phyloP scores from a whole-genome alignment of 2,329 filamentous ascomycete genomes.

The Trematosphaeria pertusa region DNA sequence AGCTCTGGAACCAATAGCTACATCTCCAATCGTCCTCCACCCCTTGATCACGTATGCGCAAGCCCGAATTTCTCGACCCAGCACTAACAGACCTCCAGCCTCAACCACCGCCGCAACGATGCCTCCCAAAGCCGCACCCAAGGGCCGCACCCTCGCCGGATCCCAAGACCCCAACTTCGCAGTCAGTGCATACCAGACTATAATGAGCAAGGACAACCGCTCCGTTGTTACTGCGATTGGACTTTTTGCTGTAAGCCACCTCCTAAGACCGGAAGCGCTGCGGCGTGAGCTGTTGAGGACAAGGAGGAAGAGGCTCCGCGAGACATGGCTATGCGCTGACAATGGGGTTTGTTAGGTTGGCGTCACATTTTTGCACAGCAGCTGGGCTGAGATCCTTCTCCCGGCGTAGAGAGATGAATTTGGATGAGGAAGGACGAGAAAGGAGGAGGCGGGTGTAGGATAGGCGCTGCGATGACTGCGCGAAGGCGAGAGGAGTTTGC shows the following conservation, averaged over 20 bases:
- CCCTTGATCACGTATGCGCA: no score
- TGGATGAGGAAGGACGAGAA: slow-evolving; percentile 2
- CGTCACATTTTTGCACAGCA: slow-evolving; percentile 60
- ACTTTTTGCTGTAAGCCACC: slow-evolving; percentile 57
- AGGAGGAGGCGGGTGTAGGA: not conserved
- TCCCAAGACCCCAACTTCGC: slow-evolving; percentile 49
- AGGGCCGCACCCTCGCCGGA: slow-evolving; percentile 32
- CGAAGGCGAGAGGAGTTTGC: no score
- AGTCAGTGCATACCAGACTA: slow-evolving; percentile 46
- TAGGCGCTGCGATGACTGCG: not conserved
- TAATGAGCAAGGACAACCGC: slow-evolving; percentile 58
- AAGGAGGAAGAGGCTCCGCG: slow-evolving; percentile 10
- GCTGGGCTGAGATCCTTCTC: slow-evolving; percentile 59
- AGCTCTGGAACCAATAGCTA: no score
- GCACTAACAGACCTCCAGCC: slow-evolving; percentile 5
- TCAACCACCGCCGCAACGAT: slow-evolving; percentile 24
- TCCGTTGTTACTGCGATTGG: slow-evolving; percentile 56
- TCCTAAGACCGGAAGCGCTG: not conserved
- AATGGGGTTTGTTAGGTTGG: slow-evolving; percentile 48
- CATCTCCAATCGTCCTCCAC: no score
- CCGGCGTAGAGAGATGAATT: slow-evolving; percentile 52
- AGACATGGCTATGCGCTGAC: slow-evolving; percentile 24
- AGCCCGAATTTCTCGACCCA: slow-evolving; percentile 2
- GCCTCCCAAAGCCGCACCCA: slow-evolving; percentile 39
- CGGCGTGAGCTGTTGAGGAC: not conserved